Base-by-base conservation (phyloP, 305 asterid species). In the Salvia sclarea region DNA sequence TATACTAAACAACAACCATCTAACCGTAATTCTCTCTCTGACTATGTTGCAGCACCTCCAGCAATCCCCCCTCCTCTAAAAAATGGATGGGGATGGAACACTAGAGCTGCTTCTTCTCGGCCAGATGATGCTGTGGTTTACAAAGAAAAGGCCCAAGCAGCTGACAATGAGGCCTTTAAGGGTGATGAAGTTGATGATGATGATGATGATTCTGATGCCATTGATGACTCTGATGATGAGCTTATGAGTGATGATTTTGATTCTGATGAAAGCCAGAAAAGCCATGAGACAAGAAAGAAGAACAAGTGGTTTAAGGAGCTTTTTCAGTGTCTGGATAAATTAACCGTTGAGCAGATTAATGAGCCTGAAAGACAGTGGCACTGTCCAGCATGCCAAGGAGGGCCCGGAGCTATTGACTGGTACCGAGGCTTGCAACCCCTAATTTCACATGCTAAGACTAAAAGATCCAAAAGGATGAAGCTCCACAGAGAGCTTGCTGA, bases 391-490 rank as follows among this genome's bases (percentile, higher is more conserved):
- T 90, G 94, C 74, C 62, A 81, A 62, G 86, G 87, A 33, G 98
- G 96, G 20, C 96, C 91, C 20, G 98, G 98, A 48, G 95, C 88
- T 31, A 85, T 90, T 24, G 88, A 85, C 45, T 92, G 96, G 96
- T 90, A 81, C 21, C 64, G 79, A 13, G 95, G 98, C 57, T 54
- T 92, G 77, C 90, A 56, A 71, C 90, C 98, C 47, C 84, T 92
- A 10, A 59, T 88, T 3, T 24, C 82, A 20, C 96, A 88, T 75
- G 88, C 96, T 0, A 88, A 68, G 68, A 90, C 91, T 0, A 85
- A 82, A 63, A 69, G 86, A 68, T 76, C 88, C 64, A 83, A 59
- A 50, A 78, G 89, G 87, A 77, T 80, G 81, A 86, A 90, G 78
- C 89, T 86, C 61, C 97, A 92, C 71, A 71, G 87, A 75, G 90